phyloP scores from a whole-genome alignment of 495 filamentous ascomycete species.

The Durotheca rogersii region DNA sequence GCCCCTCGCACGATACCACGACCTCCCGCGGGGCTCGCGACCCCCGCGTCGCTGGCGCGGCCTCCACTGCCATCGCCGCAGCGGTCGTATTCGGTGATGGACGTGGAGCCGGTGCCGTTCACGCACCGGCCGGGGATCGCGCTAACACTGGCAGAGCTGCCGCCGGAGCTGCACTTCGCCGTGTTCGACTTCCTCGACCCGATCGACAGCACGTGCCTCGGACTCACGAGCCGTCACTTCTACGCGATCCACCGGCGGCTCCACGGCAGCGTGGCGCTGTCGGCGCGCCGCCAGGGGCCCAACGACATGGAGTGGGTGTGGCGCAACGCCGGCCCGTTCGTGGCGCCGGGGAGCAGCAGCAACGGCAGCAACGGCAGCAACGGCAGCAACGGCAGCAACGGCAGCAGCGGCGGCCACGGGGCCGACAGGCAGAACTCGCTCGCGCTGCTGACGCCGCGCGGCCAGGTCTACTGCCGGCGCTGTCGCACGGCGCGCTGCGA shows the following conservation, averaged over 20 bases:
- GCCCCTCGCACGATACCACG: background rate
- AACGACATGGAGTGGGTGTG: conserved; percentile 59
- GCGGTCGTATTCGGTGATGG: conserved; percentile 51
- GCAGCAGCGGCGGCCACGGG: too few species aligned
- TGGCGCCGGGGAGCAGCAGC: conserved; percentile 19
- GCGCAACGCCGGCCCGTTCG: conserved; percentile 47
- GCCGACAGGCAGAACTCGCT: conserved; percentile 38
- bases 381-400: conserved; percentile 13
- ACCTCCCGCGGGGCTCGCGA: background rate
- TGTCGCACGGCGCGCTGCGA: conserved; percentile 55
- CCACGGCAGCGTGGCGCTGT: conserved; percentile 51
- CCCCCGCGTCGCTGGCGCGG: conserved; percentile 3
- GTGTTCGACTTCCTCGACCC: conserved; percentile 57
- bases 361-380: background rate
- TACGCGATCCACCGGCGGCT: conserved; percentile 53
- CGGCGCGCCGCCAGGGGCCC: conserved; percentile 49
- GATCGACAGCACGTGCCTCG: conserved; percentile 57
- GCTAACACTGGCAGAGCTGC: conserved; percentile 49
- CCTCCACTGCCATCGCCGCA: conserved; percentile 13
- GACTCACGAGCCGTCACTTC: conserved; percentile 51
- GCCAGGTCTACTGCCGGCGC: conserved; percentile 52
- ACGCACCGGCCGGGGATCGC: conserved; percentile 39
- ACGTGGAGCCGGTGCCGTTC: conserved; percentile 46
- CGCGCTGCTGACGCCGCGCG: conserved; percentile 42
- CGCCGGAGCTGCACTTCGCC: conserved; percentile 57